Base-by-base conservation (phyloP, 352 stramenopile species). In the Phytopythium helicoides region DNA sequence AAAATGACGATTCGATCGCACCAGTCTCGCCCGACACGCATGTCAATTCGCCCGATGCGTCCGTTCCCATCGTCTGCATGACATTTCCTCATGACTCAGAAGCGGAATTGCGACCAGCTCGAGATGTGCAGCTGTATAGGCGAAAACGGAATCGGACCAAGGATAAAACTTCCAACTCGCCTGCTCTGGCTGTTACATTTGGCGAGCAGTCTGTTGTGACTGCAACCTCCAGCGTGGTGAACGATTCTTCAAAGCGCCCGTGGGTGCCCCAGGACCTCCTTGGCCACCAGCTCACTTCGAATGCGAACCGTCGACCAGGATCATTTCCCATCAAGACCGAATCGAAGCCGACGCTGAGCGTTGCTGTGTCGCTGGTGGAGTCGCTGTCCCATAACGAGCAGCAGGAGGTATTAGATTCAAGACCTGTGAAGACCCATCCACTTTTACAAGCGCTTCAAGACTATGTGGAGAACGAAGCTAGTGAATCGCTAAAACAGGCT, bases 321-420 rank as follows among this genome's bases (percentile, higher is more conserved):
- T 33, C 28, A 33, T 9, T 33, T 33, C 4, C 36, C 15, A n/a
- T 54, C 11, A 71, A 68, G 23, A 52, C 40, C 18, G 71, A 82
- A 16, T 22, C 36, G 1, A 86, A 80, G 18, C 75, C 73, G 16
- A 64, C 71, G 5, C 54, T 81, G 4, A 88, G 75, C 56, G 71
- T 90, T 14, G 80, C 75, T 4, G 76, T 87, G 14, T 90, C 80
- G 8, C 58, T 90, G 3, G 80, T 88, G 3, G 76, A 82, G 19
- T 90, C 80, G 5, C 64, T 90, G 26, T 88, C 80, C 44, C 71
- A 87, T 51, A 72, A 78, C 44, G 75, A 90, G 42, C 71, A 90
- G 47, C 80, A 87, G 37, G 80, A 90, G 42, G 77, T 60, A 26
- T 54, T 90, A 5, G 77, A 88, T 41, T 60, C 54, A 3, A 72